Percentiles rank a stretch among this genome's conserved stretches.
Conservation (phyloP, 2,329 filamentous ascomycete genomes). For the Scolecobasidium constrictum region DNA sequence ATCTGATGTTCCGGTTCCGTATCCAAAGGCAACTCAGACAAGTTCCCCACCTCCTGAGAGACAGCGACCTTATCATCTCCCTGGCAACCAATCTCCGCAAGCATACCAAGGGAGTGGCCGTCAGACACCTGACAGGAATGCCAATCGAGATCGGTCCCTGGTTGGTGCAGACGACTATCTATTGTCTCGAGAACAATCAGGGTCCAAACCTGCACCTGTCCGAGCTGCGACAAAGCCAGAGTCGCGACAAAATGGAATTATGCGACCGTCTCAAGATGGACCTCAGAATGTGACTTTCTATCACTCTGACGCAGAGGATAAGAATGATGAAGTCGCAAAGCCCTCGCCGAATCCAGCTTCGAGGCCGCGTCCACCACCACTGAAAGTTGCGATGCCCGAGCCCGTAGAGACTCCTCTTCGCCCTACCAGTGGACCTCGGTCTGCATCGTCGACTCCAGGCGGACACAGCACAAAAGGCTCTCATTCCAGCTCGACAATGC, state of each 20-base stretch:
- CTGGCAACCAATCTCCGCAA: conserved; percentile 3
- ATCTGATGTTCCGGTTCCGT: conserved; percentile 20
- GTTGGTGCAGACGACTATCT: conserved; percentile 4
- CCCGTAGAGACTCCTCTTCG: neutral
- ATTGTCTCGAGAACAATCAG: neutral
- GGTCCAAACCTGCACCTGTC: conserved; percentile 1
- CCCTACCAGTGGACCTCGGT: conserved; percentile 2
- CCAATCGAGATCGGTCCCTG: conserved; percentile 1
- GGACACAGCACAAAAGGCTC: conserved; percentile 24
- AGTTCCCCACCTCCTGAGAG: conserved; percentile 11
- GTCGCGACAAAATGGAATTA: neutral
- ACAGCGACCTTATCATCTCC: conserved; percentile 9
- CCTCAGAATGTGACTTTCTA: conserved; percentile 9
- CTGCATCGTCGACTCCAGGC: conserved; percentile 14
- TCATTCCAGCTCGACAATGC: conserved; percentile 19
- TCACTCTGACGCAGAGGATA: neutral
- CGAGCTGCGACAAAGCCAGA: conserved; percentile 4
- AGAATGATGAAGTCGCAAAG: neutral
- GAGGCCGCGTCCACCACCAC: neutral
- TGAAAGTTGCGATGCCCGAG: neutral
- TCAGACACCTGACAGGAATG: neutral
- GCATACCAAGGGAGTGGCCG: too few relatives aligned
- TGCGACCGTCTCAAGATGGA: neutral
- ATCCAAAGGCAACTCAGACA: neutral
- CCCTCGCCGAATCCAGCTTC: neutral